Conservation (phyloP, 192 early-diverging fungal species). For the Podochytrium sp. region DNA sequence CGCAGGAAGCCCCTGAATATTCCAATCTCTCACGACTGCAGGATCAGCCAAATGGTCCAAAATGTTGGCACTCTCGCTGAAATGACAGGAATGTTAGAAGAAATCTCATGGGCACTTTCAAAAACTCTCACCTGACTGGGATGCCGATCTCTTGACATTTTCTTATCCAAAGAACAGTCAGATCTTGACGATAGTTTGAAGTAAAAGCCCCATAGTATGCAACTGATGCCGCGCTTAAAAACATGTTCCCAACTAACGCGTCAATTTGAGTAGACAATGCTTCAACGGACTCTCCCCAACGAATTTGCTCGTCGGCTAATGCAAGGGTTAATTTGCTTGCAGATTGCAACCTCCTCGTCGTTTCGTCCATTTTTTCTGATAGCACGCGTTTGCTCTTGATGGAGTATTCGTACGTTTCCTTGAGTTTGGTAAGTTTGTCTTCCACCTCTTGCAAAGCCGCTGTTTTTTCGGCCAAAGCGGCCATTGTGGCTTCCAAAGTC, state of each 20-base stretch:
- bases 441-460: slow-evolving; percentile 62
- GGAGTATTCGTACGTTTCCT: slow-evolving; percentile 58
- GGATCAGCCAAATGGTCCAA: slow-evolving; percentile 58
- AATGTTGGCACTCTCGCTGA: slow-evolving; percentile 58
- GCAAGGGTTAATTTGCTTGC: slow-evolving; percentile 63
- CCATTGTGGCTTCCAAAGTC: slow-evolving; percentile 53
- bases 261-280: slow-evolving; percentile 51
- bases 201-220: slow-evolving; percentile 68
- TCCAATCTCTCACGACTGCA: slow-evolving; percentile 62
- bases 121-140: too few relatives aligned
- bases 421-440: slow-evolving; percentile 59
- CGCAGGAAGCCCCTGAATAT: slow-evolving; percentile 63
- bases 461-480: slow-evolving; percentile 61
- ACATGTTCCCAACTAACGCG: slow-evolving; percentile 60
- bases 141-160: slow-evolving; percentile 57
- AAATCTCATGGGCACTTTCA: too few relatives aligned
- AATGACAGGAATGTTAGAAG: too few relatives aligned
- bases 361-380: slow-evolving; percentile 68
- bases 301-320: slow-evolving; percentile 63
- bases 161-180: slow-evolving; percentile 51
- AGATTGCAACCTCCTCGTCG: slow-evolving; percentile 52
- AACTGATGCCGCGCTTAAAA: slow-evolving; percentile 57
- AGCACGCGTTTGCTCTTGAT: slow-evolving; percentile 55
- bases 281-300: slow-evolving; percentile 65
- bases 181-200: slow-evolving; percentile 51